phyloP scores from a whole-genome alignment of 176 grass and related monocot genomes.

The Lolium multiflorum region DNA sequence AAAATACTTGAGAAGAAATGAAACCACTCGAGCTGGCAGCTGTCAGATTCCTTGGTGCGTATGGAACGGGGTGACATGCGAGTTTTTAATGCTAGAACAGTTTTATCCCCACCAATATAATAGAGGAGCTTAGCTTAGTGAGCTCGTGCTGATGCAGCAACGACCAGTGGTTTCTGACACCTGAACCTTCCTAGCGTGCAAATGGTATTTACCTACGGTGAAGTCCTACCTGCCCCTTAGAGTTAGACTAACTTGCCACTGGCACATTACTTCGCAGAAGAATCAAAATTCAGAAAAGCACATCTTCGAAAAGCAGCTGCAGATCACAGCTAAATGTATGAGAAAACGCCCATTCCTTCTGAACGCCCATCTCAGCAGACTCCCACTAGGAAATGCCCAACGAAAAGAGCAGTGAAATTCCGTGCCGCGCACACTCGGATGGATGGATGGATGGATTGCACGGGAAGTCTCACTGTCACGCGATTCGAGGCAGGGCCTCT shows the following conservation, averaged over 20 bases:
- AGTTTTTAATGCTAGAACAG: not conserved
- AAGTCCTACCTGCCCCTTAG: not conserved
- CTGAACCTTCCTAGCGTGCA: conserved; percentile 29
- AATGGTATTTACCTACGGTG: not conserved
- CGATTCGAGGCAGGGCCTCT: not conserved
- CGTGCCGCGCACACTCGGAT: conserved; percentile 28
- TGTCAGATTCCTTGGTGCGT: conserved; percentile 54
- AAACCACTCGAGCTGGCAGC: conserved; percentile 41
- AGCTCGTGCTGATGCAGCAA: not conserved
- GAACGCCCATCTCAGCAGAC: not conserved
- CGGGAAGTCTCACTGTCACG: conserved; percentile 27
- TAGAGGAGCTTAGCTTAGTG: not conserved
- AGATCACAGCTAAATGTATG: not conserved
- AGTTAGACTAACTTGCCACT: not conserved
- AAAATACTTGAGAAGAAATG: not conserved
- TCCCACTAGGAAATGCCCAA: conserved; percentile 26
- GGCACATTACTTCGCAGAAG: not conserved
- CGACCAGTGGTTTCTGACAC: conserved; percentile 18
- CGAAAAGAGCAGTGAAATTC: conserved; percentile 1
- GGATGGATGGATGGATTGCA: conserved; percentile 20
- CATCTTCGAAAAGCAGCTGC: not conserved
- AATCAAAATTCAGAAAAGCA: conserved; percentile 25
- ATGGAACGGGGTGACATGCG: not conserved
- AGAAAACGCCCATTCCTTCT: conserved; percentile 6
- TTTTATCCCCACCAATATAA: not conserved